Evolutionary conservation across 768 basidiomycete species (phyloP).

Genomic region (Lyophyllum decastes): DNA sequence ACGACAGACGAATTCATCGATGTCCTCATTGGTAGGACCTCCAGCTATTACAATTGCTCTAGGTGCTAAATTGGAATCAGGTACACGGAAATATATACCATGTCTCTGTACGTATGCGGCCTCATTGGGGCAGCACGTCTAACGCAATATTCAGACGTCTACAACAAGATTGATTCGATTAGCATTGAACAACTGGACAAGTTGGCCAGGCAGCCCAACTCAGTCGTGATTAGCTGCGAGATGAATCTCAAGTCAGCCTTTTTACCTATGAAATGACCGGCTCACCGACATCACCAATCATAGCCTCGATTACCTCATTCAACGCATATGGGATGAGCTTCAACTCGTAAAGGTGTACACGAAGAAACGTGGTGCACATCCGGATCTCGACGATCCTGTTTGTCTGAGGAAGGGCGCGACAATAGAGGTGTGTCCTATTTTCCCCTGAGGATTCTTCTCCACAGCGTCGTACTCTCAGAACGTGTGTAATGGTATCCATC

Average conservation of each 20-base stretch:
- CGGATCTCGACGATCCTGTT: conserved; percentile 90
- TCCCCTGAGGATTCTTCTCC: background rate
- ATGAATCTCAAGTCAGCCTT: conserved; percentile 79
- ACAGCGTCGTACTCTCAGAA: conserved; percentile 39
- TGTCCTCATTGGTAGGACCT: conserved; percentile 79
- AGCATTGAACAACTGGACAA: conserved; percentile 83
- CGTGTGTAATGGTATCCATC: conserved; percentile 92
- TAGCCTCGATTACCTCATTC: conserved; percentile 74
- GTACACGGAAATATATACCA: conserved; percentile 92
- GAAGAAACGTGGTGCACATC: conserved; percentile 93
- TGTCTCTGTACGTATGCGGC: conserved; percentile 69
- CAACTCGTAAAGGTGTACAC: conserved; percentile 91
- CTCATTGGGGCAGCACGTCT: background rate
- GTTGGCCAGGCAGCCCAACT: conserved; percentile 76
- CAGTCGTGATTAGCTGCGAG: conserved; percentile 96
- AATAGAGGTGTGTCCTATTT: conserved; percentile 62
- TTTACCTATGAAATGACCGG: background rate
- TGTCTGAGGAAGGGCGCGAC: conserved; percentile 90
- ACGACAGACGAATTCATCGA: conserved; percentile 80
- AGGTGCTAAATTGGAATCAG: conserved; percentile 35
- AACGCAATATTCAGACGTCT: conserved; percentile 62
- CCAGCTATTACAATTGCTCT: background rate
- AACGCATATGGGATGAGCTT: conserved; percentile 80
- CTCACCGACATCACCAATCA: conserved; percentile 4
- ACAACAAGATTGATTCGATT: conserved; percentile 95